Conservation (phyloP, 1,284 basidiomycete genomes). For the Takashimella tepidaria region DNA sequence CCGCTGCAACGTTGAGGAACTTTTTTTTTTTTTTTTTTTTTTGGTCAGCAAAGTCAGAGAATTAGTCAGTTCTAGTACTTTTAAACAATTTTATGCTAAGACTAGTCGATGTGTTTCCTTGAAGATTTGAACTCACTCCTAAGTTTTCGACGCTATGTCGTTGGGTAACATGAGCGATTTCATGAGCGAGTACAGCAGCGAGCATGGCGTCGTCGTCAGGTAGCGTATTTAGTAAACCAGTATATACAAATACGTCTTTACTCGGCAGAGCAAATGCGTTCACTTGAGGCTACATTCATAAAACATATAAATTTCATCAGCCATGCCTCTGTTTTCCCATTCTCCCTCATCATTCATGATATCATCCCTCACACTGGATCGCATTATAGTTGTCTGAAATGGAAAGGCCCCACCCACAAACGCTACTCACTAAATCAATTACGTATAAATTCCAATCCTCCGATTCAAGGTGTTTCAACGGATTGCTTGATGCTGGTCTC, state of each 20-base stretch:
- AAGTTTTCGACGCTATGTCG: slow-evolving; percentile 53
- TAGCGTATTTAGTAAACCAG: slow-evolving; percentile 49
- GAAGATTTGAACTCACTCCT: slow-evolving; percentile 35
- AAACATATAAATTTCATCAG: slow-evolving; percentile 3
- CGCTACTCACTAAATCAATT: slow-evolving; percentile 49
- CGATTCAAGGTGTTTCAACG: slow-evolving; percentile 45
- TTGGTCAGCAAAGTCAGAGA: not conserved
- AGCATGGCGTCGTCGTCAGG: slow-evolving; percentile 50
- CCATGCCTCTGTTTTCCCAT: not conserved
- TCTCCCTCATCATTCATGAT: too few species aligned
- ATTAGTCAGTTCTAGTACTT: too few species aligned
- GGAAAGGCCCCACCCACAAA: too few species aligned
- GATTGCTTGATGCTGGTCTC: slow-evolving; percentile 46
- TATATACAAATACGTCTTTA: slow-evolving; percentile 53
- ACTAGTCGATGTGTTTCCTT: not conserved
- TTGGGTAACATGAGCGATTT: slow-evolving; percentile 52
- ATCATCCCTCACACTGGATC: too few species aligned
- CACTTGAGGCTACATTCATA: slow-evolving; percentile 44
- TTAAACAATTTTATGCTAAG: too few species aligned
- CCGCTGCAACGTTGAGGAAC: slow-evolving; percentile 52
- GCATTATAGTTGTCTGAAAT: too few species aligned
- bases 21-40: slow-evolving; percentile 10
- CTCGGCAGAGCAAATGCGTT: slow-evolving; percentile 54
- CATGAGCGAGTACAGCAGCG: slow-evolving; percentile 51
- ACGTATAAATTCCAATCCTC: slow-evolving; percentile 52